phyloP scores from a whole-genome alignment of 306 rosid species.

The Clitoria ternatea region DNA sequence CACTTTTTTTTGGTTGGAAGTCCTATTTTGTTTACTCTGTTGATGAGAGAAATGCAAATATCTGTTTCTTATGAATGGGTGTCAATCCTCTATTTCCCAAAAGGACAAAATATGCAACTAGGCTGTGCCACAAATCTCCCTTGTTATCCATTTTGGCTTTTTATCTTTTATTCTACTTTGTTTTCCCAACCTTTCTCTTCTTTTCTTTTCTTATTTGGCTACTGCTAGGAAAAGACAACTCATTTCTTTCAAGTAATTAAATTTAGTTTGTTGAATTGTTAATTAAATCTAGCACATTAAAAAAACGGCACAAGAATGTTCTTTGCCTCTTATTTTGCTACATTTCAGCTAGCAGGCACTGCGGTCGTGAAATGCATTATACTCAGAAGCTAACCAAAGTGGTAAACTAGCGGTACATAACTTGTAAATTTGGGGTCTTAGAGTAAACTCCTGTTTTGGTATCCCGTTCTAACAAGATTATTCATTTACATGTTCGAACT shows the following conservation, averaged over 20 bases:
- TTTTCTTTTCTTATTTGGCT: neutral
- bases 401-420: no score
- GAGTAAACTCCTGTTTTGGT: no score
- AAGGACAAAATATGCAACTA: conserved; percentile 6
- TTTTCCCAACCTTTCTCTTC: neutral
- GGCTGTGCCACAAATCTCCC: conserved; percentile 27
- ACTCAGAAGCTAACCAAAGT: no score
- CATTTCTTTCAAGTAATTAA: neutral
- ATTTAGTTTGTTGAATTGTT: neutral
- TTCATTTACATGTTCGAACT: no score
- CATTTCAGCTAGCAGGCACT: neutral
- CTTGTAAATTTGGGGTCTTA: no score
- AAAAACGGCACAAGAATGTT: neutral
- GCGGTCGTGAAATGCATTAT: neutral
- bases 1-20: neutral
- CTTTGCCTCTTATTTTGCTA: neutral
- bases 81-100: neutral
- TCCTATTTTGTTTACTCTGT: conserved; percentile 13
- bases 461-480: no score
- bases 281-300: neutral
- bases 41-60: no score
- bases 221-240: neutral
- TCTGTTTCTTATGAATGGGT: no score
- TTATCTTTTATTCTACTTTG: neutral
- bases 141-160: conserved; percentile 27